Evolutionary conservation across 441 rosid genomes (phyloP).

Genomic region (Adansonia rubrostipa): DNA sequence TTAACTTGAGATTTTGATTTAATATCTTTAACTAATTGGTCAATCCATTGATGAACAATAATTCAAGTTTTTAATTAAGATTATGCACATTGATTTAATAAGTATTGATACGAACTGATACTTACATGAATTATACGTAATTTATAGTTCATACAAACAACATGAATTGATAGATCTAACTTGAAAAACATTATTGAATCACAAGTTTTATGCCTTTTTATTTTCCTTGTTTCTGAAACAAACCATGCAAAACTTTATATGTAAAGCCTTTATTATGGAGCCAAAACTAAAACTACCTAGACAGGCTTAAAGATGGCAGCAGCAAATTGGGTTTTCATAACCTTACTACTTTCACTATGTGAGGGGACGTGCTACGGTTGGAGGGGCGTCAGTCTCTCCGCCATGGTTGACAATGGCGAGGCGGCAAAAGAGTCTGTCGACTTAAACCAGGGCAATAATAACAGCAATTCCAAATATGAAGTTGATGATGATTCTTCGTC

Average conservation of each 20-base stretch:
- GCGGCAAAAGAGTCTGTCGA: not conserved
- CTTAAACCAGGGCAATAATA: not conserved
- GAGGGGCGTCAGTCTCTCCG: not conserved
- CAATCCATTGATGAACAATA: too few species aligned
- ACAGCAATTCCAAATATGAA: not conserved
- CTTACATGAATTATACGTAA: not conserved
- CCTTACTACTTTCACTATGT: constrained; percentile 2
- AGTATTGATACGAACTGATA: not conserved
- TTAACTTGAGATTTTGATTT: too few species aligned
- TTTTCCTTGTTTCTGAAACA: not conserved
- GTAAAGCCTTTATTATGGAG: not conserved
- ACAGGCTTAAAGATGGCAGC: not conserved
- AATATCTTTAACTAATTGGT: too few species aligned
- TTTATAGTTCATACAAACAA: constrained; percentile 20
- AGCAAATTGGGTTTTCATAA: not conserved
- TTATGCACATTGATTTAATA: not conserved
- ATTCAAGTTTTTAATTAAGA: not conserved
- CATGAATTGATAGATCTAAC: constrained; percentile 17
- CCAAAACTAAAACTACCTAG: not conserved
- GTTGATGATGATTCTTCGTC: not conserved
- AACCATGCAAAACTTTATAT: constrained; percentile 1
- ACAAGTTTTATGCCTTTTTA: constrained; percentile 4
- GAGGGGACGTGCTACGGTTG: not conserved
- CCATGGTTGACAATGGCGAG: not conserved
- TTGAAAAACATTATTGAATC: not conserved